Evolutionary conservation across 345 rosid species (phyloP).

Genomic region (Passiflora organensis): DNA sequence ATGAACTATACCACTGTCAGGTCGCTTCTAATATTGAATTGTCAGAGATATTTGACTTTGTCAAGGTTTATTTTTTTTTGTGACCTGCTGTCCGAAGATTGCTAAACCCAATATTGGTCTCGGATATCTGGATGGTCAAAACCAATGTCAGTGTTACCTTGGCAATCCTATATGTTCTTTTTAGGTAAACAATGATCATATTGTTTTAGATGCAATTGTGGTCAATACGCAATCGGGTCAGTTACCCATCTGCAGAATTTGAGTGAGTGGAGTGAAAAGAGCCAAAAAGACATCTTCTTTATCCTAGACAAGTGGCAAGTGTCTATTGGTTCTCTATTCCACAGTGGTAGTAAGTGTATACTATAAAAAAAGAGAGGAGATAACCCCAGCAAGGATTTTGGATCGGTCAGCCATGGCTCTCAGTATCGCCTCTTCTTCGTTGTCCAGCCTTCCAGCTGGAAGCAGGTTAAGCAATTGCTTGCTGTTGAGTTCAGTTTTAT

Average conservation of each 20-base stretch:
- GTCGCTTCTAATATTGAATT: too few relatives aligned
- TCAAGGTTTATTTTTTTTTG: too few relatives aligned
- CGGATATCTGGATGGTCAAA: too few relatives aligned
- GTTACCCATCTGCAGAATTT: neutral
- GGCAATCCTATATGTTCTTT: too few relatives aligned
- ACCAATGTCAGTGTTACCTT: too few relatives aligned
- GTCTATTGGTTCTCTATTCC: neutral
- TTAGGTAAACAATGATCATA: too few relatives aligned
- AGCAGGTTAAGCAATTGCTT: slow-evolving; percentile 15
- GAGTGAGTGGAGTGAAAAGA: neutral
- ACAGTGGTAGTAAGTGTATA: neutral
- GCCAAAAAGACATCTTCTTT: neutral
- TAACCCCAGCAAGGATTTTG: neutral
- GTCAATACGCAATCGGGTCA: too few relatives aligned
- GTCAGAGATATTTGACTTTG: too few relatives aligned
- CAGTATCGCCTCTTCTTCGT: slow-evolving; percentile 29
- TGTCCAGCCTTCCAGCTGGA: slow-evolving; percentile 17
- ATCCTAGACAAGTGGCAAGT: slow-evolving; percentile 3
- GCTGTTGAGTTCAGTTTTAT: neutral
- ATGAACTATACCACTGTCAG: too few relatives aligned
- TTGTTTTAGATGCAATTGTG: too few relatives aligned
- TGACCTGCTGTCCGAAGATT: too few relatives aligned
- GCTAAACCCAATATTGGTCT: too few relatives aligned
- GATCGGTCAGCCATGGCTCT: slow-evolving; percentile 37
- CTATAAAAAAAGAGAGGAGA: slow-evolving; percentile 10